phyloP scores from a whole-genome alignment of 345 rosid species.

The Syzygium aromaticum region DNA sequence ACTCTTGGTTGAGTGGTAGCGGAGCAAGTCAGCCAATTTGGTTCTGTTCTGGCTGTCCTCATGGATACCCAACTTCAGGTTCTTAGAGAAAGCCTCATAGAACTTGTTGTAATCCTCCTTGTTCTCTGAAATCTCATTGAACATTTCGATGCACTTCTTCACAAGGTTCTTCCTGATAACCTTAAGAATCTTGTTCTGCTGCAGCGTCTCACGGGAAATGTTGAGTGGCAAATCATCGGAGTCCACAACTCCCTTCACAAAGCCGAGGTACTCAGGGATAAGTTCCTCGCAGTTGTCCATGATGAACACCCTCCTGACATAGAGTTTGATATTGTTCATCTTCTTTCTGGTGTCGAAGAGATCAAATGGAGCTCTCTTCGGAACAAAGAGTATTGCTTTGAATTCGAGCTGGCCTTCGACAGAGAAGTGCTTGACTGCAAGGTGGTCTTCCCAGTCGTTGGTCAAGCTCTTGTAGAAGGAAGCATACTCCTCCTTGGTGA shows the following conservation, averaged over 20 bases:
- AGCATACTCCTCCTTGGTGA: conserved; percentile 78
- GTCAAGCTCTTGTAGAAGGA: conserved; percentile 83
- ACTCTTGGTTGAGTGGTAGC: conserved; percentile 77
- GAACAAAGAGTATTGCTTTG: conserved; percentile 74
- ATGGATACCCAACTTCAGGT: conserved; percentile 75
- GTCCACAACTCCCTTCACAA: conserved; percentile 85
- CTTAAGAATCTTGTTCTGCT: conserved; percentile 92
- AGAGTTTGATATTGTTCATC: conserved; percentile 80
- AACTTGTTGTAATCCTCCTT: conserved; percentile 83
- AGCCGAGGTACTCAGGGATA: conserved; percentile 73
- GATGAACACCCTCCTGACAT: conserved; percentile 79
- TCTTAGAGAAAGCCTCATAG: conserved; percentile 83
- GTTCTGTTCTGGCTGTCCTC: conserved; percentile 83
- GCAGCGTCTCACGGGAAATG: conserved; percentile 86
- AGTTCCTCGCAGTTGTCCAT: conserved; percentile 96
- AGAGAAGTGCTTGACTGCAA: conserved; percentile 82
- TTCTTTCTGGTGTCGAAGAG: conserved; percentile 81
- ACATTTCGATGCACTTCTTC: conserved; percentile 90
- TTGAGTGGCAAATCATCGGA: conserved; percentile 89
- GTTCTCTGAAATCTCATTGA: conserved; percentile 80
- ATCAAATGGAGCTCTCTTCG: conserved; percentile 82
- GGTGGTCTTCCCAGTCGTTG: conserved; percentile 86
- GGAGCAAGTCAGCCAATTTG: conserved; percentile 66
- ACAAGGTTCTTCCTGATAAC: conserved; percentile 89
- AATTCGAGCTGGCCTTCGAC: conserved; percentile 95